These are phyloP conservation scores for Mycena polygramma DNA, from an alignment of 768 basidiomycete genomes.

Conservation along the genomic window DNA sequence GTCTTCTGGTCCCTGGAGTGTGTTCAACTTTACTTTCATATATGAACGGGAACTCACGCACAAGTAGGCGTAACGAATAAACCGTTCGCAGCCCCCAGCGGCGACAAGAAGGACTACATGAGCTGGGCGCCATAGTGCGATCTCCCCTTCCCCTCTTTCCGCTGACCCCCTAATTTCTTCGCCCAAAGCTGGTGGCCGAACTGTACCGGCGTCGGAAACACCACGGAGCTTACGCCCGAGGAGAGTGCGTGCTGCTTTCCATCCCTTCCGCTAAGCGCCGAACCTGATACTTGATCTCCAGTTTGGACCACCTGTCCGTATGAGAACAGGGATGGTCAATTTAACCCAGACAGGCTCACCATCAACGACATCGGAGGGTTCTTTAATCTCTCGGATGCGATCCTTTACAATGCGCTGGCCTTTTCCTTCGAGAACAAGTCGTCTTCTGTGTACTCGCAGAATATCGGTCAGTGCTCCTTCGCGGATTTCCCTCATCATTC, in stretches of 20 bases:
- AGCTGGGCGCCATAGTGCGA: conserved; percentile 80
- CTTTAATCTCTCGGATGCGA: conserved; percentile 67
- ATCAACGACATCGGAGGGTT: conserved; percentile 71
- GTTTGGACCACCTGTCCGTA: conserved; percentile 75
- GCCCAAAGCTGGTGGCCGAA: conserved; percentile 71
- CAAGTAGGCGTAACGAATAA: conserved; percentile 64
- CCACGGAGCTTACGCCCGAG: conserved; percentile 65
- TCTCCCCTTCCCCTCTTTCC: neutral
- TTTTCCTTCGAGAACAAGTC: conserved; percentile 59
- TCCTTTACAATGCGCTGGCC: conserved; percentile 72
- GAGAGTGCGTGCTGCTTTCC: conserved; percentile 52
- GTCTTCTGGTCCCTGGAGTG: conserved; percentile 68
- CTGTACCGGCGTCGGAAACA: conserved; percentile 70
- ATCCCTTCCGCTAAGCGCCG: neutral
- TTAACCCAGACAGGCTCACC: conserved; percentile 73
- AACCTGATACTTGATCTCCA: conserved; percentile 35
- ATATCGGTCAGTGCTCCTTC: conserved; percentile 47
- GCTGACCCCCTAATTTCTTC: neutral
- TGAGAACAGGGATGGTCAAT: conserved; percentile 66
- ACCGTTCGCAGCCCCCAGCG: conserved; percentile 61
- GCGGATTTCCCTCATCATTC: neutral
- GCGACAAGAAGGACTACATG: conserved; percentile 73
- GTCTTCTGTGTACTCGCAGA: conserved; percentile 56
- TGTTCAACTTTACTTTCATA: conserved; percentile 40
- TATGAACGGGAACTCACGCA: neutral